These are phyloP conservation scores for Gossypium stocksii DNA, from an alignment of 345 rosid genomes.

Conservation along the genomic window DNA sequence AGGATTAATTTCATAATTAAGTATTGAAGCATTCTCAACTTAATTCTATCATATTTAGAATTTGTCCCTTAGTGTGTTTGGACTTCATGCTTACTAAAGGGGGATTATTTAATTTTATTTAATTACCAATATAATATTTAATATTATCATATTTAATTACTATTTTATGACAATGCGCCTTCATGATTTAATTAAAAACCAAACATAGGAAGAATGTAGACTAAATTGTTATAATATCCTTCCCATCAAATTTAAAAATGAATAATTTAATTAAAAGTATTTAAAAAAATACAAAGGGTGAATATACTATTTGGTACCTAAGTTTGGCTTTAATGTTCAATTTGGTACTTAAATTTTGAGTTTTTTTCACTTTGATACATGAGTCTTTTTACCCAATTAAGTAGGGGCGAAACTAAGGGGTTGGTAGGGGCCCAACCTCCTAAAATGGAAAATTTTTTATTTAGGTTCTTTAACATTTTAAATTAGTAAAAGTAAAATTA, in stretches of 20 bases:
- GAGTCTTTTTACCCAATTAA: too few species aligned
- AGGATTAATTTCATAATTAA: background rate
- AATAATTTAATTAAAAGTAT: too few species aligned
- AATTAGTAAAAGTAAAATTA: too few species aligned
- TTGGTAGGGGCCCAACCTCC: too few species aligned
- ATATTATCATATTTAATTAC: background rate
- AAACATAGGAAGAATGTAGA: background rate
- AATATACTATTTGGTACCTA: too few species aligned
- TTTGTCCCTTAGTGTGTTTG: background rate
- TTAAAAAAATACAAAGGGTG: too few species aligned
- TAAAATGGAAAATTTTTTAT: fast-evolving
- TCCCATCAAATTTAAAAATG: background rate
- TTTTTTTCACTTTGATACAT: too few species aligned
- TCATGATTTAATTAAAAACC: background rate
- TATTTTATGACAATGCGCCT: background rate
- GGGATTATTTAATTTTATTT: background rate
- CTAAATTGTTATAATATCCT: background rate
- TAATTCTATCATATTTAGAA: background rate
- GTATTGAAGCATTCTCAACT: background rate
- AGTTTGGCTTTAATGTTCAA: too few species aligned
- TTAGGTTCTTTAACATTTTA: too few species aligned
- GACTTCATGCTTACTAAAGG: background rate
- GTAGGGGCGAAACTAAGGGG: too few species aligned
- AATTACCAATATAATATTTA: background rate
- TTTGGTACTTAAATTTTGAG: too few species aligned